These are phyloP conservation scores for Eucalyptus curtisii DNA, from an alignment of 345 rosid genomes.

Conservation along the genomic window DNA sequence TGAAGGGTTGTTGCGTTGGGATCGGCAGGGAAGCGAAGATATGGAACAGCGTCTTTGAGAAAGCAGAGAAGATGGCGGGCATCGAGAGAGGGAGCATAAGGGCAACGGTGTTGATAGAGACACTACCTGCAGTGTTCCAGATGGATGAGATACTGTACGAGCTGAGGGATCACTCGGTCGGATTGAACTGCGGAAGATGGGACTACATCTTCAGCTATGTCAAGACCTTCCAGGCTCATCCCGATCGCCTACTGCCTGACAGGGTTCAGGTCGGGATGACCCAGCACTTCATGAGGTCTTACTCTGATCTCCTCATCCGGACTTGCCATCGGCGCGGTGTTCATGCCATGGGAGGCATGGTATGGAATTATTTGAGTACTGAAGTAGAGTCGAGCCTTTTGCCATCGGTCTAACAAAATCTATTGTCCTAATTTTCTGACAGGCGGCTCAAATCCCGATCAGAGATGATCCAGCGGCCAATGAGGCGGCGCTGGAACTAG, in stretches of 20 bases:
- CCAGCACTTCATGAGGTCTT: conserved; percentile 91
- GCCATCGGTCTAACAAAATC: background rate
- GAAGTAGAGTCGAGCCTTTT: background rate
- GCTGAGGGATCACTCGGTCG: conserved; percentile 75
- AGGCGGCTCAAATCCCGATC: conserved; percentile 96
- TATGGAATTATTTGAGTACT: background rate
- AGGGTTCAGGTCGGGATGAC: conserved; percentile 77
- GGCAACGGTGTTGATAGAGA: conserved; percentile 81
- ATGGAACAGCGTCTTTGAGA: conserved; percentile 85
- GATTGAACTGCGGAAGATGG: conserved; percentile 93
- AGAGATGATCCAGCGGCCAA: conserved; percentile 73
- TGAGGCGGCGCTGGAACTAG: conserved; percentile 72
- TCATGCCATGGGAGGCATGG: conserved; percentile 99
- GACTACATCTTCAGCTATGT: conserved; percentile 94
- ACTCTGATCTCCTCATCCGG: conserved; percentile 80
- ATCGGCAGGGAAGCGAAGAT: conserved; percentile 81
- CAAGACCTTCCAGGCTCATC: conserved; percentile 85
- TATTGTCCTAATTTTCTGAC: background rate
- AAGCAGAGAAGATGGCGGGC: conserved; percentile 75
- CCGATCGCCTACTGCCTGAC: conserved; percentile 72
- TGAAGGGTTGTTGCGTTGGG: background rate
- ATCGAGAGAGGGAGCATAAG: conserved; percentile 83
- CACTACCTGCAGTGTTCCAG: conserved; percentile 86
- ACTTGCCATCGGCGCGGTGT: conserved; percentile 85
- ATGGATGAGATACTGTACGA: conserved; percentile 93